These are phyloP conservation scores for Platanthera guangdongensis DNA, from an alignment of 106 monocot species.

Conservation along the genomic window DNA sequence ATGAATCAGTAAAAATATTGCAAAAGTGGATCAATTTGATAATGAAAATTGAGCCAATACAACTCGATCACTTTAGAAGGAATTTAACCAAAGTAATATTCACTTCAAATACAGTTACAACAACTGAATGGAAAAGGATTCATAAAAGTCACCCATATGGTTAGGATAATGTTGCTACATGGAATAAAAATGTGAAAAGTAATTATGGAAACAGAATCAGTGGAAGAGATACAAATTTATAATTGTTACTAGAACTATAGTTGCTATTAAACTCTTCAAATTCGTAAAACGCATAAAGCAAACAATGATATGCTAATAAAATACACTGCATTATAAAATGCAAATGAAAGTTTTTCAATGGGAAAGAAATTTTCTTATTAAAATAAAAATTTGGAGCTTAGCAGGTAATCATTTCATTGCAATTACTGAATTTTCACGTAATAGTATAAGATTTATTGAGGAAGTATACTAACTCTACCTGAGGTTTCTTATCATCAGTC, in stretches of 20 bases:
- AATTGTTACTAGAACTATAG: neutral
- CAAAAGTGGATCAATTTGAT: too few species aligned
- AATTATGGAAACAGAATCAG: too few species aligned
- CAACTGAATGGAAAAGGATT: too few species aligned
- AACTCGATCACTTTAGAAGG: too few species aligned
- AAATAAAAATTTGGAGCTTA: neutral
- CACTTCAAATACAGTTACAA: too few species aligned
- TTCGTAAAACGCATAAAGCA: neutral
- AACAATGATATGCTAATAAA: neutral
- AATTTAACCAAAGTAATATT: too few species aligned
- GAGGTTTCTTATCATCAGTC: constrained; percentile 82
- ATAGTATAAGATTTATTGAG: neutral
- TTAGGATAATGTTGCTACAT: too few species aligned
- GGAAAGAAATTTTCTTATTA: neutral
- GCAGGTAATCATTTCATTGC: constrained; percentile 1
- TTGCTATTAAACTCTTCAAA: neutral
- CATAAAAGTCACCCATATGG: too few species aligned
- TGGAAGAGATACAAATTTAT: neutral
- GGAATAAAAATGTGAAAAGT: too few species aligned
- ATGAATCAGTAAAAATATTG: too few species aligned
- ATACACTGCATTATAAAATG: neutral
- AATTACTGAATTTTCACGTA: neutral
- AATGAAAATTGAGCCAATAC: too few species aligned
- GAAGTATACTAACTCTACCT: constrained; percentile 31
- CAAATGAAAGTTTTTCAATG: neutral